A percentile compares a stretch with the other conserved stretches of the same genome.
Conservation (phyloP, 352 stramenopile species). For the Elongisporangium undulatum region DNA sequence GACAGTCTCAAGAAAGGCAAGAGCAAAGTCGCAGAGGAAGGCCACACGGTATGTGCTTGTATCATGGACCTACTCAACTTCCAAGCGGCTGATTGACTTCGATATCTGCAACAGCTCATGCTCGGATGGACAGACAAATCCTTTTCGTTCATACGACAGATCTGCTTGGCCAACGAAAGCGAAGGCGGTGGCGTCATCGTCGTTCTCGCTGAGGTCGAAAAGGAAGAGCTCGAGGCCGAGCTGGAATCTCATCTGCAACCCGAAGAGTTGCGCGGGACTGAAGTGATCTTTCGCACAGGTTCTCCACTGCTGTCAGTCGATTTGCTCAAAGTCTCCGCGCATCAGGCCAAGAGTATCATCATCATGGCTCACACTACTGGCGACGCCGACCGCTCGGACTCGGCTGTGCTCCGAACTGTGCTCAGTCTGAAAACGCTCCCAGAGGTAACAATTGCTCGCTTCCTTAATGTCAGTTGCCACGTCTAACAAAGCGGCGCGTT, state of each 20-base stretch:
- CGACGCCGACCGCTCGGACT: slow-evolving; percentile 80
- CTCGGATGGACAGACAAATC: slow-evolving; percentile 88
- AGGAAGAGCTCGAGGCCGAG: slow-evolving; percentile 73
- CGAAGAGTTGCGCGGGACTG: slow-evolving; percentile 62
- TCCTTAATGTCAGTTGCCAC: not conserved
- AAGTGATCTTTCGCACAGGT: slow-evolving; percentile 78
- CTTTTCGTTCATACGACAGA: slow-evolving; percentile 80
- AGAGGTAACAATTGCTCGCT: slow-evolving; percentile 16
- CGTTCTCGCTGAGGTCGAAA: slow-evolving; percentile 67
- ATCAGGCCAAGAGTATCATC: slow-evolving; percentile 75
- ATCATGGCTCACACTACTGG: slow-evolving; percentile 71
- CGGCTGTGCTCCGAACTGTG: slow-evolving; percentile 69
- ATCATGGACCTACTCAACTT: too few relatives aligned
- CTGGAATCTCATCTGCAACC: slow-evolving; percentile 50
- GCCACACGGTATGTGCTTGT: slow-evolving; percentile 72
- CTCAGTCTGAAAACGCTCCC: slow-evolving; percentile 76
- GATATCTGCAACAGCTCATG: slow-evolving; percentile 66
- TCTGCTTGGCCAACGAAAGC: slow-evolving; percentile 84
- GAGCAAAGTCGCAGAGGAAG: slow-evolving; percentile 73
- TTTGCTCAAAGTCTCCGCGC: slow-evolving; percentile 73
- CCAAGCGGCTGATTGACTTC: too few relatives aligned
- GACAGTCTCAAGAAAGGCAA: slow-evolving; percentile 88
- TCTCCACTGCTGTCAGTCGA: slow-evolving; percentile 79
- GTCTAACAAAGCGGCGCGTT: not conserved
- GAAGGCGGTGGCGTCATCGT: slow-evolving; percentile 81